Conservation (phyloP, 371 early-diverging fungal species). For the Smittium mucronatum region DNA sequence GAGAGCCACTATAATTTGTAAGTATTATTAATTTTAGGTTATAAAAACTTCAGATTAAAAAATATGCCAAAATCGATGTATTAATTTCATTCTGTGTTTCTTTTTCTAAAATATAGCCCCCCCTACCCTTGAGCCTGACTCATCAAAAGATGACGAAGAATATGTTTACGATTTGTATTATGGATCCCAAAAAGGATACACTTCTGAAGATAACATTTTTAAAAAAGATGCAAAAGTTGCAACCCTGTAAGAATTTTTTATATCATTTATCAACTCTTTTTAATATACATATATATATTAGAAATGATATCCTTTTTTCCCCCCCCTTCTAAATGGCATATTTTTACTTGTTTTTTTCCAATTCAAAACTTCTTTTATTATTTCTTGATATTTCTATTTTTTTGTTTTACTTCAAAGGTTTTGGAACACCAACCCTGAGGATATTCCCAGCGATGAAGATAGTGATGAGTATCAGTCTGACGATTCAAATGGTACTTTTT, state of each 20-base stretch:
- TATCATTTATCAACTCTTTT: background rate
- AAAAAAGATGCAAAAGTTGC: constrained; percentile 3
- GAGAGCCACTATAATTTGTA: background rate
- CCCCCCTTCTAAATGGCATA: no score
- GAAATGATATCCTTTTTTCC: no score
- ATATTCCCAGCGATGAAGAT: background rate
- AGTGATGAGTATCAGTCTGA: constrained; percentile 5
- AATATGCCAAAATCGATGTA: no score
- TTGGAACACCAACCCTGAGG: background rate
- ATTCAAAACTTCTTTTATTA: no score
- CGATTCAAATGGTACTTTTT: constrained; percentile 8
- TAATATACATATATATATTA: no score
- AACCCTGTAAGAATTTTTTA: constrained; percentile 2
- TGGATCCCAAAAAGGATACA: background rate
- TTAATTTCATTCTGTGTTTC: no score
- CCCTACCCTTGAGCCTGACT: no score
- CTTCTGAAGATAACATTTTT: background rate
- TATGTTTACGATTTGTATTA: constrained; percentile 12
- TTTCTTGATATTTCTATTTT: no score
- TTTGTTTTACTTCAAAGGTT: no score
- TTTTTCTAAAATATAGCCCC: no score
- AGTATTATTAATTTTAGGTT: background rate
- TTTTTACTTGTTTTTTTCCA: no score
- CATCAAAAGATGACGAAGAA: background rate
- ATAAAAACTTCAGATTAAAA: no score